Base-by-base conservation (phyloP, 169 alveolate genomes). In the Cryptosporidium sp. region DNA sequence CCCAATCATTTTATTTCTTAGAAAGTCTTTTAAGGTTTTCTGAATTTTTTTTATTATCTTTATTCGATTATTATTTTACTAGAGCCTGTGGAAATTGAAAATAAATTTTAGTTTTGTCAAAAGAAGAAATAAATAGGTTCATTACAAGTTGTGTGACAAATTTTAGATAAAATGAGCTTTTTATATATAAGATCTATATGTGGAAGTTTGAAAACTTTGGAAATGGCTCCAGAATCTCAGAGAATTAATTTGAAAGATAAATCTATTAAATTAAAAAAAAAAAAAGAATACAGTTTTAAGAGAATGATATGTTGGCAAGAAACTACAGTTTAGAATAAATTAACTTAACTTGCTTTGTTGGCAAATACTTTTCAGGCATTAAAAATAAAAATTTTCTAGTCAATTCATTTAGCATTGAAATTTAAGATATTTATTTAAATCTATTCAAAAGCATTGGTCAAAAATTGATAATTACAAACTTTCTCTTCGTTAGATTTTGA, bases 1-100 rank as follows among this genome's bases (percentile, higher is more conserved):
- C 89, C 1, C 86, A 92, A 8, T 92, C 93, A 48, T 89, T 91
- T 3, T 71, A 60, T 42, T 93, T 93, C 39, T 69, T 75, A n/a
- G 93, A 84, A 44, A 95, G 95, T 1, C 45, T 94, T n/a, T 94
- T 93, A 69, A 85, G 84, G 26, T 93, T 94, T 86, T 69, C 94
- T 52, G 92, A 93, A 45, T 95, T 94, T 71, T 95, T 95, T 62
- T 93, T 87, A 42, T 65, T 73, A 21, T 95, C 97, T 26, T 85
- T 91, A 21, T 93, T 94, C 67, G 73, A 92, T 21, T 93, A 91
- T 39, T 84, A 91, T 23, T 94, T 94, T 6, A 84, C 92, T 2
- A 72, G 96, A 95, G 75, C 84, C 93, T 33, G 85, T 92, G 73
- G 96, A 96, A 26, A 93, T 95, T 9, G 96, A 94, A 65, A 80